A percentile compares a stretch with the other conserved stretches of the same genome.
Evolutionary conservation across 1,139 yeast species (phyloP).

Genomic region (Geotrichum carabidarum): DNA sequence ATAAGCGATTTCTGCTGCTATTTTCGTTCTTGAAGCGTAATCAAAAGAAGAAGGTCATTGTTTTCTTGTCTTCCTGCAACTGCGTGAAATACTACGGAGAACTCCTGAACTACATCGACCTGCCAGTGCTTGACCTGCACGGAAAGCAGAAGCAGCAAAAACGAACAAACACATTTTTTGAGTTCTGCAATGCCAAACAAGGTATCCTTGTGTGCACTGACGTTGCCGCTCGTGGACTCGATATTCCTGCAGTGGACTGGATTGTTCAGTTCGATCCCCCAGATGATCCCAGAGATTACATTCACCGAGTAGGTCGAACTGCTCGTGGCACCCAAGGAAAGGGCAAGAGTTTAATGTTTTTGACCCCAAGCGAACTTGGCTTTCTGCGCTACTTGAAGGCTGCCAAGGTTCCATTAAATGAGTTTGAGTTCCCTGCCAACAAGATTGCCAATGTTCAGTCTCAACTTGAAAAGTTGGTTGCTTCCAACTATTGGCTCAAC

Average conservation of each 20-base stretch:
- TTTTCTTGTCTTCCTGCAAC: conserved; percentile 91
- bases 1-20: conserved; percentile 80
- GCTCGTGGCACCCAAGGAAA: conserved; percentile 91
- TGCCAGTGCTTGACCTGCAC: conserved; percentile 92
- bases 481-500: conserved; percentile 88
- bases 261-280: conserved; percentile 97
- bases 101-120: conserved; percentile 85
- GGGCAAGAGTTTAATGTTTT: conserved; percentile 91
- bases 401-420: conserved; percentile 94
- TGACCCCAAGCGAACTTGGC: conserved; percentile 90
- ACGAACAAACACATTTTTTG: conserved; percentile 95
- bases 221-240: conserved; percentile 97
- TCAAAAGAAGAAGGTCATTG: conserved; percentile 80
- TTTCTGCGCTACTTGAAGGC: conserved; percentile 90
- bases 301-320: conserved; percentile 97
- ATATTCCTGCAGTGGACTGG: conserved; percentile 97
- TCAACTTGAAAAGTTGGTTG: conserved; percentile 84
- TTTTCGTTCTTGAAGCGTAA: conserved; percentile 92
- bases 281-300: conserved; percentile 97
- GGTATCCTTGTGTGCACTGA: conserved; percentile 93
- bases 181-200: conserved; percentile 92
- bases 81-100: conserved; percentile 95
- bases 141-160: conserved; percentile 98
- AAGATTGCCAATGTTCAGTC: conserved; percentile 95
- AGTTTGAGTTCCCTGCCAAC: conserved; percentile 88